phyloP scores from a whole-genome alignment of 2,329 filamentous ascomycete species.

The Acrocalymma vagum region DNA sequence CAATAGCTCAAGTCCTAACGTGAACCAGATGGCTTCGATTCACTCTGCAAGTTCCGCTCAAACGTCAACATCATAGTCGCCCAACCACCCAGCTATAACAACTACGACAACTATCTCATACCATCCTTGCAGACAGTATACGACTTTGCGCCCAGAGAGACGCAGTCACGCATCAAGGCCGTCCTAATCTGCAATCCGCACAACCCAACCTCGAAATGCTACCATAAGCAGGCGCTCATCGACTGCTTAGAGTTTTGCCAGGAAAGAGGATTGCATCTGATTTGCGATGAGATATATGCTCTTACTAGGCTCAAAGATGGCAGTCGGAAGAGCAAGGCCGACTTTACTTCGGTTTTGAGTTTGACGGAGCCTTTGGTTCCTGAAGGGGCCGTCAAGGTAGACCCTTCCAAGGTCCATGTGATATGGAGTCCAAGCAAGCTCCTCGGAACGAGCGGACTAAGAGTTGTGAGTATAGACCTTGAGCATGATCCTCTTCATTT shows the following conservation, averaged over 20 bases:
- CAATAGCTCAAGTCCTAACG: no score
- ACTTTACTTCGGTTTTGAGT: conserved; percentile 33
- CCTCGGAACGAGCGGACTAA: conserved; percentile 37
- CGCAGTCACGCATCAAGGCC: conserved; percentile 38
- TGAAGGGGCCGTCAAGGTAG: conserved; percentile 40
- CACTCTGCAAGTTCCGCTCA: conserved; percentile 24
- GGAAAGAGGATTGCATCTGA: conserved; percentile 36
- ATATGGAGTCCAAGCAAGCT: conserved; percentile 41
- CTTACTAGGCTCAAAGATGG: conserved; percentile 21
- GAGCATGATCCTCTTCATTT: background rate
- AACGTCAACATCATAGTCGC: conserved; percentile 37
- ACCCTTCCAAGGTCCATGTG: conserved; percentile 39
- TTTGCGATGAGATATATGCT: conserved; percentile 38
- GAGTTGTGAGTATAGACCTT: conserved; percentile 26
- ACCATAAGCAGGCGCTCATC: conserved; percentile 30
- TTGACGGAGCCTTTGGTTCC: conserved; percentile 37
- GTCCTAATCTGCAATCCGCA: conserved; percentile 39
- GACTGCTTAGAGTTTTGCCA: conserved; percentile 45
- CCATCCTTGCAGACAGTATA: conserved; percentile 40
- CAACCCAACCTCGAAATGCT: conserved; percentile 36
- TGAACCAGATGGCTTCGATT: conserved; percentile 28
- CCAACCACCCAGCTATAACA: conserved; percentile 36
- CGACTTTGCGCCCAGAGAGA: conserved; percentile 35
- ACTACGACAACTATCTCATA: conserved; percentile 41
- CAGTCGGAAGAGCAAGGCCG: conserved; percentile 10